Evolutionary conservation across 2,329 filamentous ascomycete species (phyloP).

Genomic region (Monilinia fructicola): DNA sequence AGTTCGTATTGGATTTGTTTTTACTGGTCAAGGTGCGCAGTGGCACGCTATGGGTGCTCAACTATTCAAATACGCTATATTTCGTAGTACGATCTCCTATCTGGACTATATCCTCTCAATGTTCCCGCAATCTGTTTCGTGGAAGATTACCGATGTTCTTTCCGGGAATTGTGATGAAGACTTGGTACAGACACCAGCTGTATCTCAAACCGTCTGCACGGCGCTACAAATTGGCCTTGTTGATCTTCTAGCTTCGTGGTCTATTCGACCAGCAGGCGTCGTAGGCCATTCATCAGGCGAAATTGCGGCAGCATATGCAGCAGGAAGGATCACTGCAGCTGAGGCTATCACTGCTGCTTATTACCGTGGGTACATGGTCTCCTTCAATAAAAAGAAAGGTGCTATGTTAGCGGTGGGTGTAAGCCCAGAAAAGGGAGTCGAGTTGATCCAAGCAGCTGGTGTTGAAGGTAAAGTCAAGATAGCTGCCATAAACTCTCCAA

Average conservation of each 20-base stretch:
- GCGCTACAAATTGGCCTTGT: conserved; percentile 49
- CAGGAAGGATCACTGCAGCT: conserved; percentile 38
- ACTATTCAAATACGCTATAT: conserved; percentile 23
- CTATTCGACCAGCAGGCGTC: conserved; percentile 42
- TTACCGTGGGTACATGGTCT: conserved; percentile 32
- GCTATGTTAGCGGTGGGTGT: conserved; percentile 28
- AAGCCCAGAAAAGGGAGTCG: neutral
- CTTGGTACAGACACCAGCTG: conserved; percentile 39
- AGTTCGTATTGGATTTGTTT: conserved; percentile 23
- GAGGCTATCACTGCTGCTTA: conserved; percentile 49
- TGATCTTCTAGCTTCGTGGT: conserved; percentile 45
- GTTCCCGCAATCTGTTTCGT: conserved; percentile 2
- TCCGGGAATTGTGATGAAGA: neutral
- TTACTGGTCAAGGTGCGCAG: conserved; percentile 39
- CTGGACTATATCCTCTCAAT: conserved; percentile 6
- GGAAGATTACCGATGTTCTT: conserved; percentile 37
- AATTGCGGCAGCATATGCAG: conserved; percentile 48
- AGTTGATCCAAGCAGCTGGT: neutral
- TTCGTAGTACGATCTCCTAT: conserved; percentile 27
- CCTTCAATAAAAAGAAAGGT: conserved; percentile 7
- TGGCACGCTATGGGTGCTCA: conserved; percentile 35
- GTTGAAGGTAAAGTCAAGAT: conserved; percentile 3
- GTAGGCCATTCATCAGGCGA: conserved; percentile 50
- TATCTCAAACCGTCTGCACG: conserved; percentile 46
- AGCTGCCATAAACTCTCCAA: conserved; percentile 36